Evolutionary conservation across 768 basidiomycete species (phyloP).

Genomic region (Leccinum disarticulatum): DNA sequence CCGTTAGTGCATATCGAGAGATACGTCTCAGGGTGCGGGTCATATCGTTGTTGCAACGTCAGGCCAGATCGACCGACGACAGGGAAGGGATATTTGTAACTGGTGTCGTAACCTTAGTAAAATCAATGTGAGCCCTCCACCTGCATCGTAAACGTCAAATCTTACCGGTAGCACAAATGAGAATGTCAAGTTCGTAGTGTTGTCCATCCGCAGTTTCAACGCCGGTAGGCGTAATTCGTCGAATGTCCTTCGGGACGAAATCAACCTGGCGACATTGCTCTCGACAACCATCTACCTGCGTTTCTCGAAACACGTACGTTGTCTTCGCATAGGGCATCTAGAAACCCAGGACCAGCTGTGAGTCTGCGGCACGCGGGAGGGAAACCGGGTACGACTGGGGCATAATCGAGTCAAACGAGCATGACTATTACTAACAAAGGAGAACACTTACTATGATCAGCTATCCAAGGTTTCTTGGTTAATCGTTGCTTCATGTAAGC

Average conservation of each 20-base stretch:
- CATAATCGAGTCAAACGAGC: background rate
- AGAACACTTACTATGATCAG: constrained; percentile 38
- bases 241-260: constrained; percentile 36
- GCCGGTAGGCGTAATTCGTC: constrained; percentile 46
- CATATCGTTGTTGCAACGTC: constrained; percentile 52
- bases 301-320: background rate
- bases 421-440: background rate
- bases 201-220: constrained; percentile 58
- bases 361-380: constrained; percentile 60
- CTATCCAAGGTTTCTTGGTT: constrained; percentile 59
- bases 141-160: background rate
- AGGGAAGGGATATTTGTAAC: constrained; percentile 47
- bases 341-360: constrained; percentile 67
- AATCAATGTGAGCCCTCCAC: background rate
- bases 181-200: constrained; percentile 53
- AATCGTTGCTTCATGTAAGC: constrained; percentile 50
- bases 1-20: constrained; percentile 57
- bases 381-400: constrained; percentile 54
- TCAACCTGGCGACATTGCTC: constrained; percentile 30
- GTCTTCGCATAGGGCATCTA: constrained; percentile 43
- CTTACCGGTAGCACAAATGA: constrained; percentile 60
- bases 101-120: constrained; percentile 42
- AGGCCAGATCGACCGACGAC: constrained; percentile 57
- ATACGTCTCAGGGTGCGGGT: constrained; percentile 57
- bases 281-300: background rate